phyloP scores from a whole-genome alignment of 2,329 filamentous ascomycete genomes.

The Pseudocercospora vitis region DNA sequence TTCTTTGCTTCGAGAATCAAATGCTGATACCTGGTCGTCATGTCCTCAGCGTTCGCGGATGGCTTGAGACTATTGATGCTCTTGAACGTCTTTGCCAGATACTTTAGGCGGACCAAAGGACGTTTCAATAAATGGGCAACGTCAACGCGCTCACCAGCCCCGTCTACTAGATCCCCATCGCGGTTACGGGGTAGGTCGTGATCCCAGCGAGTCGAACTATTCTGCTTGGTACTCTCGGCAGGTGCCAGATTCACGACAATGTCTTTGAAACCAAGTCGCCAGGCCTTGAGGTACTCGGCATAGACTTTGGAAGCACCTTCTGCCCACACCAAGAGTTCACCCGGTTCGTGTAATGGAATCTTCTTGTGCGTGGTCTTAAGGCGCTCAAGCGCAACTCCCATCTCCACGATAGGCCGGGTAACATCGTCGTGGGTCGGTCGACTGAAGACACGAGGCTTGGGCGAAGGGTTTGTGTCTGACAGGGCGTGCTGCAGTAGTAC shows the following conservation, averaged over 20 bases:
- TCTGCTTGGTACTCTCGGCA: constrained; percentile 50
- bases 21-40: constrained; percentile 64
- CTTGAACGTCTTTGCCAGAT: constrained; percentile 79
- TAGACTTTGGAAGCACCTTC: constrained; percentile 76
- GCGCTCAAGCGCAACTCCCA: constrained; percentile 87
- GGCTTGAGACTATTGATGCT: constrained; percentile 59
- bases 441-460: constrained; percentile 30
- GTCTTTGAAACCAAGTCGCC: constrained; percentile 92
- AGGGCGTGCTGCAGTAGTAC: constrained; percentile 85
- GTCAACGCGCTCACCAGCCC: constrained; percentile 84
- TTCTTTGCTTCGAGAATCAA: constrained; percentile 76
- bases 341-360: constrained; percentile 71
- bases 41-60: constrained; percentile 58
- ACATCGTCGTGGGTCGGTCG: constrained; percentile 56
- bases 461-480: constrained; percentile 61
- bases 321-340: constrained; percentile 77
- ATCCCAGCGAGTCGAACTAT: constrained; percentile 51
- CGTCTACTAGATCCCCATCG: constrained; percentile 58
- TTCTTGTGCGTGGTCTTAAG: constrained; percentile 77
- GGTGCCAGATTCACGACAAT: constrained; percentile 90
- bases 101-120: constrained; percentile 83
- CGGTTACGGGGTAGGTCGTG: constrained; percentile 58
- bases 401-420: constrained; percentile 85
- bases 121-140: constrained; percentile 90
- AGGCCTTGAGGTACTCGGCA: constrained; percentile 78